Evolutionary conservation across 2,329 filamentous ascomycete genomes (phyloP), one percentile per base, ranked within the genome.

Genomic region (Aspergillus japonicus): DNA sequence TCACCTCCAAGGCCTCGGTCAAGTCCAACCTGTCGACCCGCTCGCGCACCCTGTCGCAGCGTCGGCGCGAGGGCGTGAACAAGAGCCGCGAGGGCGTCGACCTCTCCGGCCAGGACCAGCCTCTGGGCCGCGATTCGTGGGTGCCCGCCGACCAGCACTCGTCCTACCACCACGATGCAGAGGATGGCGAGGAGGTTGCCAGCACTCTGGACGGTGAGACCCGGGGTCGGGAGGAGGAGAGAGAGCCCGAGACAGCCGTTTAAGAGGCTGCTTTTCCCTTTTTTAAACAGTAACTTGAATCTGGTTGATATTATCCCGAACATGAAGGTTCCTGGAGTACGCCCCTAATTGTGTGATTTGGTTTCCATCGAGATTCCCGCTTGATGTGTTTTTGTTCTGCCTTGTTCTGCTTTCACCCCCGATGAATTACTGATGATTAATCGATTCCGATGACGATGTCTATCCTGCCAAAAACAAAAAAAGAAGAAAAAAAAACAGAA

Each of bases 1-100:
- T 98, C 44, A 85, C 87, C 59, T 89, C 92, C 71, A 95, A 96
- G 73, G 94, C 95, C 5, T 89, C 91, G 50, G 92, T 99, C 68
- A 89, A 85, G 58, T 89, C 93, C 65, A 93, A 91, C 76, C 87
- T 99, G 52, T 96, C 92, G 4, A 90, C 88, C 19, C 91, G 95
- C 61, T 87, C 94, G 47, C 91, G 93, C 68, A 96, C 89, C 16
- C 85, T 98, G 39, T 96, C 91, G 50, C 91, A 92, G 76, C 89
- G 93, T 68, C 89, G 92, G 66, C 87, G 89, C 61, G 88, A 89
- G 75, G 89, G 89, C 74, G 86, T 89, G 71, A 84, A 83, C 62
- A 80, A 80, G 71, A 84, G 86, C 64, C 84, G 86, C 61, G 81
- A 80, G 29, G 90, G 91, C 7, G 84, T 92, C 60, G 93, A 97